phyloP scores from a whole-genome alignment of 139 green algal genomes.

The Chlamydomonas schloesseri region DNA sequence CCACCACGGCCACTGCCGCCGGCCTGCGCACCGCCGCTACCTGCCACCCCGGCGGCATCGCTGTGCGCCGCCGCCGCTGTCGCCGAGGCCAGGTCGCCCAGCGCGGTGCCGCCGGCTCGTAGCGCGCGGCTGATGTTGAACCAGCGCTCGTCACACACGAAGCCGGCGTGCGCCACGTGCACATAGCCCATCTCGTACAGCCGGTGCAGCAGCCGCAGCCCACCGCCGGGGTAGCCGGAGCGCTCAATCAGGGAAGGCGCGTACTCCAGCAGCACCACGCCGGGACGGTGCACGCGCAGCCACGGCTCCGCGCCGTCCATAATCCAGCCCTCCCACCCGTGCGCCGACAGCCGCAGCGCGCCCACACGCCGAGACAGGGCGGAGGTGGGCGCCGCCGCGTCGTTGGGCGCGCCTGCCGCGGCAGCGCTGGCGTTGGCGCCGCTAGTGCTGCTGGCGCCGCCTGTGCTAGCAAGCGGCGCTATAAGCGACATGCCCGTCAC shows the following conservation, averaged over 20 bases:
- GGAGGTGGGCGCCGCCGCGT: too few species aligned
- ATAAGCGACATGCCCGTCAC: not conserved
- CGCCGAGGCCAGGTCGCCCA: not conserved
- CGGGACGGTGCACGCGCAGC: slow-evolving; percentile 49
- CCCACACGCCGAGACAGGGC: slow-evolving; percentile 46
- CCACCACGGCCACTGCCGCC: not conserved
- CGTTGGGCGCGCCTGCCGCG: not conserved
- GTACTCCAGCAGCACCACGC: slow-evolving; percentile 81
- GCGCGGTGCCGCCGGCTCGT: slow-evolving; percentile 1
- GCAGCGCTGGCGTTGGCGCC: not conserved
- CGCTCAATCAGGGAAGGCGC: slow-evolving; percentile 61
- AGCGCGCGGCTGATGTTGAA: slow-evolving; percentile 71
- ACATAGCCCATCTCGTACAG: slow-evolving; percentile 80
- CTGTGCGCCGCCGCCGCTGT: too few species aligned
- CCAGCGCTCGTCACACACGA: slow-evolving; percentile 86
- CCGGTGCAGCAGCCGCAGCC: slow-evolving; percentile 65
- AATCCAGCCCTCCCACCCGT: slow-evolving; percentile 79
- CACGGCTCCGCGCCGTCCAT: slow-evolving; percentile 69
- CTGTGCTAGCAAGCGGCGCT: too few species aligned
- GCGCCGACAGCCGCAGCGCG: slow-evolving; percentile 67
- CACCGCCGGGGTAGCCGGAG: slow-evolving; percentile 46
- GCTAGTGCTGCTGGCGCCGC: not conserved
- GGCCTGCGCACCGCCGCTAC: not conserved
- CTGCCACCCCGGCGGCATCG: not conserved
- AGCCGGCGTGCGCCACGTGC: slow-evolving; percentile 79